Conservation (phyloP, 768 basidiomycete genomes). For the Amanita brunnescens region DNA sequence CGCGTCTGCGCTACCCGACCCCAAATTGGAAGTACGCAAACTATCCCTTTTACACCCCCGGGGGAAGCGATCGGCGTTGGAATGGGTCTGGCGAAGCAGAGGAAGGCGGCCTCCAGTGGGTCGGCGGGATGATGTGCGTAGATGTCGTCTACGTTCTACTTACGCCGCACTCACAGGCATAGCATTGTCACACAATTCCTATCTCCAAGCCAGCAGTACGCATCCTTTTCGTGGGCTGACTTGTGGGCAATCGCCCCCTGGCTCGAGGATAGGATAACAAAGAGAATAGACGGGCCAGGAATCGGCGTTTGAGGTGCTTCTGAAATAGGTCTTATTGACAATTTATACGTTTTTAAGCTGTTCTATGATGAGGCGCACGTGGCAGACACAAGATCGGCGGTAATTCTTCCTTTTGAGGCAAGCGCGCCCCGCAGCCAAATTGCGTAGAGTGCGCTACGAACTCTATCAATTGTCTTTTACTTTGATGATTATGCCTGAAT, state of each 20-base stretch:
- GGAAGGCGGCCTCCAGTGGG: constrained; percentile 61
- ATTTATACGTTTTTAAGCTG: neutral
- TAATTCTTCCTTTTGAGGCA: constrained; percentile 4
- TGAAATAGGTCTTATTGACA: constrained; percentile 5
- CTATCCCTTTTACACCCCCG: constrained; percentile 69
- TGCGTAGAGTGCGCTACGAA: too few species aligned
- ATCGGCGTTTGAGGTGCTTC: constrained; percentile 39
- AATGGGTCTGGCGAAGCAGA: constrained; percentile 38
- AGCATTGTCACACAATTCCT: constrained; percentile 60
- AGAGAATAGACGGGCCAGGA: constrained; percentile 62
- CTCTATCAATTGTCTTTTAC: constrained; percentile 2
- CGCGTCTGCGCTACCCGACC: constrained; percentile 43
- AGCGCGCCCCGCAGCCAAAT: too few species aligned
- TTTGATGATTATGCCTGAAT: neutral
- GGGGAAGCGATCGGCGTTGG: constrained; percentile 64
- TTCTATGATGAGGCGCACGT: neutral
- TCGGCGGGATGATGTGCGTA: constrained; percentile 57
- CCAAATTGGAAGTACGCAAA: constrained; percentile 47
- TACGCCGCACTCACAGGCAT: neutral
- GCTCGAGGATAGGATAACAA: constrained; percentile 60
- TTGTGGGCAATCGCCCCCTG: constrained; percentile 69
- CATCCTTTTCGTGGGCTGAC: constrained; percentile 64
- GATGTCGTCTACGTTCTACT: constrained; percentile 14
- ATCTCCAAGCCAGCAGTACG: constrained; percentile 44
- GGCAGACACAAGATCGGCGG: constrained; percentile 3